Evolutionary conservation across 805 yeast genomes (phyloP).

Genomic region (Ogataea paradorogensis): DNA sequence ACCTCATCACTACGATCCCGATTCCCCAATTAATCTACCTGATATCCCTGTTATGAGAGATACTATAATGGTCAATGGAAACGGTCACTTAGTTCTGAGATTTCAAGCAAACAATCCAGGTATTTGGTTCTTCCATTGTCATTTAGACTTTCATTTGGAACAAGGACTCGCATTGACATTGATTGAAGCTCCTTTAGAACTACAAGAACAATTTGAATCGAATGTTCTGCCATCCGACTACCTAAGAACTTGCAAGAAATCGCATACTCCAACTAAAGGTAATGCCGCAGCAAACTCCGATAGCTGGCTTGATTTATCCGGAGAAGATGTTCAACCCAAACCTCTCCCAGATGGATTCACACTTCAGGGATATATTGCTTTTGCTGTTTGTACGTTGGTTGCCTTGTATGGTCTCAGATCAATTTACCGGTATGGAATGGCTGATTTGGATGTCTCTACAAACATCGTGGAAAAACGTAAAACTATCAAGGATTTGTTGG

Average conservation of each 20-base stretch:
- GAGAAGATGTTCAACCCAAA: conserved; percentile 56
- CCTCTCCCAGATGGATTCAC: conserved; percentile 76
- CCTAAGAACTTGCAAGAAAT: conserved; percentile 45
- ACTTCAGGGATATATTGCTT: conserved; percentile 62
- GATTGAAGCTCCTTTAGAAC: conserved; percentile 62
- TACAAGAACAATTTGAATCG: conserved; percentile 38
- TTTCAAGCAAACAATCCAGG: conserved; percentile 88
- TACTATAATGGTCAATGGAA: conserved; percentile 63
- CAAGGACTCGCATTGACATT: conserved; percentile 76
- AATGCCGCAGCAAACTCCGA: conserved; percentile 69
- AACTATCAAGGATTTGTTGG: conserved; percentile 14
- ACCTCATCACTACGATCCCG: conserved; percentile 52
- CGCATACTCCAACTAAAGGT: conserved; percentile 48
- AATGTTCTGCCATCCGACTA: conserved; percentile 45
- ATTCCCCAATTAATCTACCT: conserved; percentile 44
- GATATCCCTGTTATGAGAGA: conserved; percentile 67
- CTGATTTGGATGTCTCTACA: conserved; percentile 53
- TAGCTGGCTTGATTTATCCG: conserved; percentile 55
- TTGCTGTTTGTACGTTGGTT: conserved; percentile 47
- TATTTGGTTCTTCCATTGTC: conserved; percentile 93
- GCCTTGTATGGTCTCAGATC: conserved; percentile 61
- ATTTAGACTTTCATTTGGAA: conserved; percentile 79
- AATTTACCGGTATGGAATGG: conserved; percentile 63
- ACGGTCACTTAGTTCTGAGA: conserved; percentile 66
- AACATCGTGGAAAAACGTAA: conserved; percentile 16